A percentile compares a stretch with the other conserved stretches of the same genome.
phyloP scores from a whole-genome alignment of 148 eudicot species.

The Camellia granthamiana region DNA sequence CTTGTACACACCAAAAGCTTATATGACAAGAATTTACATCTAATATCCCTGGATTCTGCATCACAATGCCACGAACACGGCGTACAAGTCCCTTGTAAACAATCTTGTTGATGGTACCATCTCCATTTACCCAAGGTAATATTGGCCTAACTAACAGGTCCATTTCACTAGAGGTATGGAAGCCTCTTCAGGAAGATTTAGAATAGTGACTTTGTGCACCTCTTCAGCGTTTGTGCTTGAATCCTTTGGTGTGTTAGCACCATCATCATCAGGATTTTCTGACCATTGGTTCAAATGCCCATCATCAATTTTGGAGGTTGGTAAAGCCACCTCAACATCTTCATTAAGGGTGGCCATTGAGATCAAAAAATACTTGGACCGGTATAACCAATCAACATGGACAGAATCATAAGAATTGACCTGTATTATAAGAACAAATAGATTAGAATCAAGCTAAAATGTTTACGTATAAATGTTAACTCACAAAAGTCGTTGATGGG shows the following conservation, averaged over 20 bases:
- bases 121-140: conserved; percentile 95
- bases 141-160: conserved; percentile 38
- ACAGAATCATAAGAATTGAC: conserved; percentile 72
- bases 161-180: conserved; percentile 33
- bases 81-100: conserved; percentile 83
- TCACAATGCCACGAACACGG: conserved; percentile 71
- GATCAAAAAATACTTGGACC: conserved; percentile 82
- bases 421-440: conserved; percentile 36
- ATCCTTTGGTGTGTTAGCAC: conserved; percentile 11
- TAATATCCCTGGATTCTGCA: conserved; percentile 89
- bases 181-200: conserved; percentile 59
- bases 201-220: conserved; percentile 67
- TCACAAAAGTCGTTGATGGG: neutral
- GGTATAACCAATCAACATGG: conserved; percentile 71
- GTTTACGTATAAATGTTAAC: neutral
- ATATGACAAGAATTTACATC: conserved; percentile 43
- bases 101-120: conserved; percentile 69
- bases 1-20: neutral
- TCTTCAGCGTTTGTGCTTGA: conserved; percentile 30
- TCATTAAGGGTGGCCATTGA: conserved; percentile 38
- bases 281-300: conserved; percentile 22
- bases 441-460: neutral
- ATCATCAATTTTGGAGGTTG: conserved; percentile 22
- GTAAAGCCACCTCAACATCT: conserved; percentile 30
- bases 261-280: conserved; percentile 24